Base-by-base conservation (phyloP, 805 yeast species). In the Lipomyces starkeyi region DNA sequence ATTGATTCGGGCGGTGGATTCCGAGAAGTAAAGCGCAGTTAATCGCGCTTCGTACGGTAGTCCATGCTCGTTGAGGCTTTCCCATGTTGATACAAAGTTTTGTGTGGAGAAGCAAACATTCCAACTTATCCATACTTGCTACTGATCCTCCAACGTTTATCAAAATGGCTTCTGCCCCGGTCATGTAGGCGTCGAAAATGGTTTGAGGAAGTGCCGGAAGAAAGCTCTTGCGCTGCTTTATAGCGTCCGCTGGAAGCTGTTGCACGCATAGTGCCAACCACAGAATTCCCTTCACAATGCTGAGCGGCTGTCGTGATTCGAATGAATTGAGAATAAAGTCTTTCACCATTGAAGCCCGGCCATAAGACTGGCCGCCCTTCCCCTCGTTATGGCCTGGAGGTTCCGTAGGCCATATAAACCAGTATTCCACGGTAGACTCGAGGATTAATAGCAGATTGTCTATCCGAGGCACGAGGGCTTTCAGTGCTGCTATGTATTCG, bases 261-360 rank as follows among this genome's bases (percentile, higher is more conserved):
- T 37, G 47, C 47, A 37, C 1, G 3, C 47, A 37, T 6, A 37
- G 47, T 2, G 47, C 47, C 3, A 37, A 3, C 47, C 47, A 37
- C 47, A 37, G 47, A 37, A 37, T 14, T 8, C 47, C 47, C 47
- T 37, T 37, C 47, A 37, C 47, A 37, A 37, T 37, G 3, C 3
- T 37, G 47, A 37, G 47, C n/a, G 47, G 47, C 47, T 37, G n/a
- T 37, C 47, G 47, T 37, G 47, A 37, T 37, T 37, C 47, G 47
- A 37, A 37, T 37, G 47, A 37, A 37, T 37, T 37, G 47, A 37
- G 47, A 37, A 37, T 37, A 37, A 37, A 37, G 47, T 37, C 47
- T 37, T 37, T 37, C 3, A 37, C 47, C 47, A 37, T 3, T 14
- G 47, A 8, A 37, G 47, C 47, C 3, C 47, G 3, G 47, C 47